Evolutionary conservation across 257 asterid genomes (phyloP).

Genomic region (Prunella vulgaris): DNA sequence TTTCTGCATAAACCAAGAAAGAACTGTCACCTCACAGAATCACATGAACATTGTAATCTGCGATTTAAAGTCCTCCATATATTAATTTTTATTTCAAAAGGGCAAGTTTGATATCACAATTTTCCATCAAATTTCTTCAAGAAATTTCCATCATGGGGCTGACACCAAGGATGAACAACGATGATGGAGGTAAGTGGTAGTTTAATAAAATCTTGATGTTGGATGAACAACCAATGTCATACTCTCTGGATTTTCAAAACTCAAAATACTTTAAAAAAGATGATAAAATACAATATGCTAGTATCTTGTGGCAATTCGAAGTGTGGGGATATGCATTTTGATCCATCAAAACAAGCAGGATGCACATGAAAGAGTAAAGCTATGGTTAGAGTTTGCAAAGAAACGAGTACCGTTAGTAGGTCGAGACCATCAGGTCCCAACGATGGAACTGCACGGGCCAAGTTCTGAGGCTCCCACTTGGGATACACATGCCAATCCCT

Average conservation of each 20-base stretch:
- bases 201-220: background rate
- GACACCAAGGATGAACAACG: too few relatives aligned
- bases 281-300: background rate
- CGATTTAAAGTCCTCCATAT: background rate
- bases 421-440: constrained; percentile 85
- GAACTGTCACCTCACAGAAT: background rate
- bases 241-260: background rate
- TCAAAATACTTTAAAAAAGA: background rate
- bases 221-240: background rate
- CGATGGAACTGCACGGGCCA: constrained; percentile 76
- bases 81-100: too few relatives aligned
- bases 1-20: constrained; percentile 46
- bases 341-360: too few relatives aligned
- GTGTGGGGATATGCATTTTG: background rate
- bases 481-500: constrained; percentile 97
- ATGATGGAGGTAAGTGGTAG: background rate
- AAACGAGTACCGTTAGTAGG: constrained; percentile 54
- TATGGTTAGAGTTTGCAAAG: background rate
- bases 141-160: too few relatives aligned
- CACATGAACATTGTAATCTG: background rate
- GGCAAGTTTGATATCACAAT: background rate
- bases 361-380: background rate
- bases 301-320: background rate
- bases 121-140: background rate
- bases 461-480: constrained; percentile 78